phyloP scores from a whole-genome alignment of 2,329 filamentous ascomycete genomes.

The Paracamarosporium sp. region DNA sequence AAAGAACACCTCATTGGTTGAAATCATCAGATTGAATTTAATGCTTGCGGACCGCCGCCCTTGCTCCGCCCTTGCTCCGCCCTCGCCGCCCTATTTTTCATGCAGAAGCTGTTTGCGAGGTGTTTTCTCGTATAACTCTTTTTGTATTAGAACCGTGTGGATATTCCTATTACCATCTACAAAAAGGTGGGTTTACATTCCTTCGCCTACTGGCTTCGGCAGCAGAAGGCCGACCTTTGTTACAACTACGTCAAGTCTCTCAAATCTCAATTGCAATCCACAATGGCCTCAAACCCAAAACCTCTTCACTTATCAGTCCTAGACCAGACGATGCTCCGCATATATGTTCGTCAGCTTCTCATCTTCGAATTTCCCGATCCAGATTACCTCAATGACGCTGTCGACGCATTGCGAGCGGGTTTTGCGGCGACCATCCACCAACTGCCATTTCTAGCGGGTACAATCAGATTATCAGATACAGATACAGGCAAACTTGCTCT shows the following conservation, averaged over 20 bases:
- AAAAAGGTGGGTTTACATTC: neutral
- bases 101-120: neutral
- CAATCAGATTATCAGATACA: conserved; percentile 12
- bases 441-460: conserved; percentile 25
- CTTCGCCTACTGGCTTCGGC: no score
- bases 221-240: neutral
- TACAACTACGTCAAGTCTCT: neutral
- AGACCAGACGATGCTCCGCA: conserved; percentile 25
- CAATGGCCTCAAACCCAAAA: neutral
- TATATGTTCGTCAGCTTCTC: conserved; percentile 21
- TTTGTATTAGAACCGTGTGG: no score
- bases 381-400: conserved; percentile 12
- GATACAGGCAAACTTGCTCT: conserved; percentile 16
- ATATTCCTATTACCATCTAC: no score
- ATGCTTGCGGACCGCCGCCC: neutral
- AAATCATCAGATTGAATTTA: no score
- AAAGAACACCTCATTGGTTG: neutral
- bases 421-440: conserved; percentile 17
- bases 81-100: neutral
- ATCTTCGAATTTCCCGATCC: conserved; percentile 24
- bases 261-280: neutral
- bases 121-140: no score
- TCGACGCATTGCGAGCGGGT: conserved; percentile 14
- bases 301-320: conserved; percentile 21
- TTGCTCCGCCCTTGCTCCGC: neutral